Base-by-base conservation (phyloP, 805 yeast species). In the Wickerhamomyces chambardii region DNA sequence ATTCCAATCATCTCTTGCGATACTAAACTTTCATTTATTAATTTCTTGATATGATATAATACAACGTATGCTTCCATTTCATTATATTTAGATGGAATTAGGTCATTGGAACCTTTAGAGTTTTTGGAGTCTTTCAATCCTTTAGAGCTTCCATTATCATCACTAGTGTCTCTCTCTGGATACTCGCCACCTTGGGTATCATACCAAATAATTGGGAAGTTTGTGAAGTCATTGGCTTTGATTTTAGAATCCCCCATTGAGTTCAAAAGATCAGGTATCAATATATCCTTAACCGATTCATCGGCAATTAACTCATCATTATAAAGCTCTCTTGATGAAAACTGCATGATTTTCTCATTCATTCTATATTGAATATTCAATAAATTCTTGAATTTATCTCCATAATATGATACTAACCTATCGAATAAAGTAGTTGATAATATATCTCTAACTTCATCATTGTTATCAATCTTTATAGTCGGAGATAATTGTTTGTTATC, bases 401-500 rank as follows among this genome's bases (percentile, higher is more conserved):
- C 70, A 36, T 63, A 59, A 27, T 70, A 47, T 12, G 69, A 52
- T 3, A 84, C 68, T 29, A 90, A 55, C 33, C 96, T 62, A 55
- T 90, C 98, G 55, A 90, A 90, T 11, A 92, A 55, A 0, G 97
- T 89, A 4, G 58, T 59, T 35, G 75, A 78, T 31, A 90, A 60
- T 0, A 53, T 45, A 25, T 62, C 56, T 25, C 70, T 69, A 3
- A 69, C 63, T 6, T 59, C 55, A 6, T 50, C 43, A 45, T 67
- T 53, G 33, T 65, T 57, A 35, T 59, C 59, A 0, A 81, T 65
- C 48, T 87, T 87, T 14, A 90, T 70, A 0, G 95, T 85, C 3
- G 98, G 97, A 0, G 97, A 90, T 24, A 90, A 63, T 56, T 90
- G 98, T 59, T 76, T 76, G 50, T 89, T 82, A 53, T 90, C 98